A percentile compares a stretch with the other conserved stretches of the same genome.
These are phyloP conservation scores for Calonectria pauciramosa DNA, from an alignment of 2,329 filamentous ascomycete species.

Conservation along the genomic window DNA sequence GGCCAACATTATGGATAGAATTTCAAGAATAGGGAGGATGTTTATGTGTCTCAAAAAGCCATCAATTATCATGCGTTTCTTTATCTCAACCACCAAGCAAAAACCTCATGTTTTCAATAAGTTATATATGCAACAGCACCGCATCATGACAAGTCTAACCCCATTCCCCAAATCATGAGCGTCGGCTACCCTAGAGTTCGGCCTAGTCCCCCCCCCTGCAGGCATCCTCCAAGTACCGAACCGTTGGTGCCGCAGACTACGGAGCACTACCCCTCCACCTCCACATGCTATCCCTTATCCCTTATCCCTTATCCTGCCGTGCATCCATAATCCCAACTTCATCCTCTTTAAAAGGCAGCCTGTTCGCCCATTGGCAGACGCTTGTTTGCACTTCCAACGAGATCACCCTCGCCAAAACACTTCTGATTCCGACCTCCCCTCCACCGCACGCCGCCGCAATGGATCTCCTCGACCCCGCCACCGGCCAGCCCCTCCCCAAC, in stretches of 20 bases:
- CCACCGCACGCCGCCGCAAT: constrained; percentile 53
- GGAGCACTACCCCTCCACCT: constrained; percentile 15
- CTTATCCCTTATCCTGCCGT: neutral
- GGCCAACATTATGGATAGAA: neutral
- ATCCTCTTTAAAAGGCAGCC: neutral
- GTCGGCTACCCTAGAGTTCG: neutral
- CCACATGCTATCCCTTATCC: constrained; percentile 7
- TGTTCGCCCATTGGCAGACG: neutral
- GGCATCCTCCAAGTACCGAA: neutral
- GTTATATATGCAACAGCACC: neutral
- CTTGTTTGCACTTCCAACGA: neutral
- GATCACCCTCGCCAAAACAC: neutral
- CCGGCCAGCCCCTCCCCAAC: constrained; percentile 74
- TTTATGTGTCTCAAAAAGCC: neutral
- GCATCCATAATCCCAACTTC: neutral
- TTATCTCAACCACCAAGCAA: neutral
- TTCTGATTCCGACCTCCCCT: neutral
- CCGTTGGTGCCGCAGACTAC: neutral
- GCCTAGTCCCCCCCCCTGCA: neutral
- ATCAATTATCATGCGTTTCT: neutral
- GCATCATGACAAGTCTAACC: neutral
- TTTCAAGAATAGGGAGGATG: neutral
- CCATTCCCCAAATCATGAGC: neutral
- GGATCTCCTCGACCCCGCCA: constrained; percentile 79
- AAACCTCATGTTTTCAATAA: neutral